Percentiles rank a stretch among this genome's conserved stretches.
These are phyloP conservation scores for Podaxis sp. DNA, from an alignment of 768 basidiomycete genomes.

Conservation along the genomic window DNA sequence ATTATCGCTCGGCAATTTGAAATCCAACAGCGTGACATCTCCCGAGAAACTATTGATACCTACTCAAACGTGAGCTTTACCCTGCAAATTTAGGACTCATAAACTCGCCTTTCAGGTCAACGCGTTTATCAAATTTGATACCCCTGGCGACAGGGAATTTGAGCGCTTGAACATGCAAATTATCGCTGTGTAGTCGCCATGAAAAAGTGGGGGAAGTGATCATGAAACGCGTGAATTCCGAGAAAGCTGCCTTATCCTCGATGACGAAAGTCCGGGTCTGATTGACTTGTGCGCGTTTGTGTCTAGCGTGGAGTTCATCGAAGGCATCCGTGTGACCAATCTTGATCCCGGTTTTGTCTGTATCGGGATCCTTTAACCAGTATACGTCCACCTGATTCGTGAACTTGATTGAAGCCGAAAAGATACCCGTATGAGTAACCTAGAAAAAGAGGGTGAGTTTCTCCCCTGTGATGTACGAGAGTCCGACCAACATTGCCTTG, in stretches of 20 bases:
- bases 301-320: constrained; percentile 42
- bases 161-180: constrained; percentile 60
- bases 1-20: constrained; percentile 67
- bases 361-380: constrained; percentile 46
- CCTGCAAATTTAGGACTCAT: not conserved
- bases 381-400: constrained; percentile 54
- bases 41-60: constrained; percentile 64
- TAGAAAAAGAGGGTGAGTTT: constrained; percentile 21
- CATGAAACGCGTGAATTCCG: constrained; percentile 58
- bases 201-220: constrained; percentile 70
- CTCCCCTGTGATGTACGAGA: not conserved
- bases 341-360: constrained; percentile 40
- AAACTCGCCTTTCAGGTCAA: constrained; percentile 53
- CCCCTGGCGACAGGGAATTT: constrained; percentile 69
- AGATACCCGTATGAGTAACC: constrained; percentile 68
- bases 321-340: constrained; percentile 55
- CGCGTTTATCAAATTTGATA: constrained; percentile 60
- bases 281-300: constrained; percentile 61
- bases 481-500: constrained; percentile 48
- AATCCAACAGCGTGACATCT: constrained; percentile 52
- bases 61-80: constrained; percentile 20
- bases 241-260: constrained; percentile 55
- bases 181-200: constrained; percentile 60
- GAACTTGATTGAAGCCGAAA: constrained; percentile 64
- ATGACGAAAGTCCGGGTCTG: constrained; percentile 61